Base-by-base conservation (phyloP, 2,329 filamentous ascomycete species). In the Raffaelea albimanens region DNA sequence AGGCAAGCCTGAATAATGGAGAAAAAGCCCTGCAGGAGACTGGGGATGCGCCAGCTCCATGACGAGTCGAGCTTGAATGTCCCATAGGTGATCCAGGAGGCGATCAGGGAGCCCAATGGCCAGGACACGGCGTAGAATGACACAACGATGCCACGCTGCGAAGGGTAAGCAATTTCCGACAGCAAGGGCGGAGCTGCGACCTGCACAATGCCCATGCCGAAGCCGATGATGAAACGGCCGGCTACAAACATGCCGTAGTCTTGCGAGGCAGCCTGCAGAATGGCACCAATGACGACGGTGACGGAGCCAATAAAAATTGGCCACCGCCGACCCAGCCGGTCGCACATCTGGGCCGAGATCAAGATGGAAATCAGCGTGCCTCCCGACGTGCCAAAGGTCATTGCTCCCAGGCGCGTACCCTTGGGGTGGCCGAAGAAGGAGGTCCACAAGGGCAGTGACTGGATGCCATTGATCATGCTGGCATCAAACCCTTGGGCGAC, bases 61-160 rank as follows among this genome's bases (percentile, higher is more conserved):
- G 60, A 63, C 19, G 71, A 71, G 25, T 64, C 65, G 45, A 75
- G 68, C 55, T 71, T 76, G 4, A 69, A 71, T 41, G 72, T 65
- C 4, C 72, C 74, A 54, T 66, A 71, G 48, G 52, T 53, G 14
- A 53, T 43, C 71, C 71, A 74, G 1, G 57, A 54, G 2, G 56
- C 57, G 13, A 60, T 43, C n/a, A 61, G 77, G 22, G 66, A 61
- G 29, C 75, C 75, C n/a, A 74, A 70, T 0, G 80, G 74, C 57
- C 78, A 78, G 40, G 78, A 74, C 49, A 80, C 80, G 52, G 82
- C 82, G 52, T 81, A 76, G 45, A 80, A 76, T 3, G 74, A 72
- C 44, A 81, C 72, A 50, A 78, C 76, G 43, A 74, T 68, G 9
- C 78, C 78, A 40, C 78, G 70, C 4, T 70, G 73, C 0, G 69